Percentiles rank a stretch among this genome's conserved stretches.
phyloP scores from a whole-genome alignment of 1,139 yeast species.

The Diutina rugosa region DNA sequence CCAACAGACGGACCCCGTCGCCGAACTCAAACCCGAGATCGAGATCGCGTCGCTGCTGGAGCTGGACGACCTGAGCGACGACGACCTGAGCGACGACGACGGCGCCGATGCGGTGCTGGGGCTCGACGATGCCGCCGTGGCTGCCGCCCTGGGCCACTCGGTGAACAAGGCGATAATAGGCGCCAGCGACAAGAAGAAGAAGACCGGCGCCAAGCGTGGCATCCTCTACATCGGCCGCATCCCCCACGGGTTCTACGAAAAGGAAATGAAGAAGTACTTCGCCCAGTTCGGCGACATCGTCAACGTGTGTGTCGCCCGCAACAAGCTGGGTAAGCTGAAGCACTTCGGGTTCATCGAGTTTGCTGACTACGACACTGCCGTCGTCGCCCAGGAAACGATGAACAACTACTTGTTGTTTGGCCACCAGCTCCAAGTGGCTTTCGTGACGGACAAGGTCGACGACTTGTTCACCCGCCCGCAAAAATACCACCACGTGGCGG shows the following conservation, averaged over 20 bases:
- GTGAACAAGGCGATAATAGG: constrained; percentile 1
- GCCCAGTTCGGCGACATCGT: constrained; percentile 79
- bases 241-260: constrained; percentile 86
- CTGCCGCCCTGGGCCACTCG: background rate
- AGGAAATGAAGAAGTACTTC: constrained; percentile 69
- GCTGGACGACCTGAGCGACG: background rate
- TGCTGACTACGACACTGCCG: constrained; percentile 60
- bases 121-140: background rate
- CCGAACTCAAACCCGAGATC: background rate
- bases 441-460: constrained; percentile 27
- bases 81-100: background rate
- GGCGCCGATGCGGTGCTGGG: background rate
- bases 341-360: constrained; percentile 91
- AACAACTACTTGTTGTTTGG: constrained; percentile 84
- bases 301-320: constrained; percentile 72
- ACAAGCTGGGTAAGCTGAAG: constrained; percentile 83
- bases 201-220: constrained; percentile 29
- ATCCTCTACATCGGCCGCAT: constrained; percentile 83
- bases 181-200: constrained; percentile 8
- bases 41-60: background rate
- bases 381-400: constrained; percentile 89
- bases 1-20: background rate
- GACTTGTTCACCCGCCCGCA: constrained; percentile 27
- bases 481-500: constrained; percentile 31
- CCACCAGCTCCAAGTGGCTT: constrained; percentile 61